Conservation (phyloP, 768 basidiomycete species). For the Neoboletus magnificus region DNA sequence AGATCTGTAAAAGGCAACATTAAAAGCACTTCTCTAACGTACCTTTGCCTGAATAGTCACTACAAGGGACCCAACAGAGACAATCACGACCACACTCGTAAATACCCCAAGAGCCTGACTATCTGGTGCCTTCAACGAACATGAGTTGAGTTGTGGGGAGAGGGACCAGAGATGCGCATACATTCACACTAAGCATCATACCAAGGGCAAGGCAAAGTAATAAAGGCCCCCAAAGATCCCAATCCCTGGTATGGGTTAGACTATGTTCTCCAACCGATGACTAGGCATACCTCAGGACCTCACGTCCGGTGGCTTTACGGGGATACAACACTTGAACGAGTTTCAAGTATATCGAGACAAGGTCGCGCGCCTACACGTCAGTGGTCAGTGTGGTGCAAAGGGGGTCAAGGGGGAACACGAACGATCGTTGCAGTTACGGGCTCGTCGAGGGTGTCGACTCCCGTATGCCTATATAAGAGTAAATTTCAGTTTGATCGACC, state of each 20-base stretch:
- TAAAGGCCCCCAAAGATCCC: constrained; percentile 98
- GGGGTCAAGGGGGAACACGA: constrained; percentile 29
- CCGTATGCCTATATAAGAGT: constrained; percentile 54
- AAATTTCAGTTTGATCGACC: not conserved
- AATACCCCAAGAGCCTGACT: constrained; percentile 86
- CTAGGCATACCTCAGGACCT: constrained; percentile 66
- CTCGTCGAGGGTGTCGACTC: constrained; percentile 87
- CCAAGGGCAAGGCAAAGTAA: constrained; percentile 77
- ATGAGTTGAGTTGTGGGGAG: not conserved
- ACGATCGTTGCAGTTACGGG: constrained; percentile 88
- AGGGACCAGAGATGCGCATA: constrained; percentile 31
- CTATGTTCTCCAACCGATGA: not conserved
- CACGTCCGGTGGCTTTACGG: constrained; percentile 65
- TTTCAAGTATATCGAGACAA: constrained; percentile 88
- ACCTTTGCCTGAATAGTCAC: constrained; percentile 98
- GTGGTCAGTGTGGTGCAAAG: constrained; percentile 5
- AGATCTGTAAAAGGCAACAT: not conserved
- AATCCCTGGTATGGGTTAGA: constrained; percentile 59
- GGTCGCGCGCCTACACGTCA: constrained; percentile 69
- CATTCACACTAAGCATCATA: constrained; percentile 84
- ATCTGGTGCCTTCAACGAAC: constrained; percentile 64
- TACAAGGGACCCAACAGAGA: constrained; percentile 84
- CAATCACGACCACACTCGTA: constrained; percentile 90
- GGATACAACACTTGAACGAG: constrained; percentile 93
- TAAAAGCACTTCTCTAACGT: constrained; percentile 5